Percentiles rank a stretch among this genome's conserved stretches.
phyloP scores from a whole-genome alignment of 106 monocot species.

The Dendrobium nobile region DNA sequence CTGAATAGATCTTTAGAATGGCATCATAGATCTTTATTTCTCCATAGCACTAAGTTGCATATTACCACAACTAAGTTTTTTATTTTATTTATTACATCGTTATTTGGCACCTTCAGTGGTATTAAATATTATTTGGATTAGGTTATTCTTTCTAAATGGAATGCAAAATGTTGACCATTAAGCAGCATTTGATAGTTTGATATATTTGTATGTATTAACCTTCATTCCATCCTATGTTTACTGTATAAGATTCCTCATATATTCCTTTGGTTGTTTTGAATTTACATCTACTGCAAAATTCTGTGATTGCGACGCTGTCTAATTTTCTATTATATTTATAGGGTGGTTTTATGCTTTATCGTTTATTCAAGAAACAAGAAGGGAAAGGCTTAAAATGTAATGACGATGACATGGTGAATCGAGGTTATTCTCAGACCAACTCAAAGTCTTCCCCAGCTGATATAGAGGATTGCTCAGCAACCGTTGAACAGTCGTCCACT shows the following conservation, averaged over 20 bases:
- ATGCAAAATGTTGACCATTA: background rate
- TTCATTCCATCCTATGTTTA: background rate
- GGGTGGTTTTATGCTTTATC: slow-evolving; percentile 72
- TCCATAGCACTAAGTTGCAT: background rate
- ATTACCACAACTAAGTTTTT: background rate
- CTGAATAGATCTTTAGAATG: background rate
- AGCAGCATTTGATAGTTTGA: too few relatives aligned
- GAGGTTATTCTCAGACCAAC: slow-evolving; percentile 35
- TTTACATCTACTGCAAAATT: too few relatives aligned
- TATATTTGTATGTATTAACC: background rate
- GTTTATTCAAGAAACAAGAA: slow-evolving; percentile 55
- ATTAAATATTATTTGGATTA: background rate
- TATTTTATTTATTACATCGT: background rate
- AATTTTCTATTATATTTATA: slow-evolving; percentile 6
- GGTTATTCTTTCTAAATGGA: background rate
- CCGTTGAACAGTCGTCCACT: slow-evolving; percentile 20
- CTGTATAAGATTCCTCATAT: background rate
- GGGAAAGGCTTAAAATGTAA: slow-evolving; percentile 30
- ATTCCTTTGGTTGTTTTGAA: background rate
- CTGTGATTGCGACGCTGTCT: background rate
- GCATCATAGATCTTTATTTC: background rate
- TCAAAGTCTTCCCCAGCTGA: slow-evolving; percentile 40
- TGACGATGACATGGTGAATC: slow-evolving; percentile 38
- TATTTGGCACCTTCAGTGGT: background rate
- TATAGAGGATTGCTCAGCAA: slow-evolving; percentile 19